Percentiles rank a stretch among this genome's conserved stretches.
Evolutionary conservation across 768 basidiomycete species (phyloP).

Genomic region (Tricholoma hemisulphureum): DNA sequence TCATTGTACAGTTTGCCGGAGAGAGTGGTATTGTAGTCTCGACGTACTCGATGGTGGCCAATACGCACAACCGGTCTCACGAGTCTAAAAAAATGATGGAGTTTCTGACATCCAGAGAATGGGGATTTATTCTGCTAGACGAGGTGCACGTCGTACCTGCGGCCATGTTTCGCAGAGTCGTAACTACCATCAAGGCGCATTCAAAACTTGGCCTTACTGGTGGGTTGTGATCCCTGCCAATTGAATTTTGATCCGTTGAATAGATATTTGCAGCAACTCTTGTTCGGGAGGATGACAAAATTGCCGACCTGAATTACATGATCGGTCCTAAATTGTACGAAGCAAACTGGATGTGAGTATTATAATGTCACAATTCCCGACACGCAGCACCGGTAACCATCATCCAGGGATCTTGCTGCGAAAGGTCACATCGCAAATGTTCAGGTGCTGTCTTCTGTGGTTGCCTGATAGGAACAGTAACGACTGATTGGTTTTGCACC

Average conservation of each 20-base stretch:
- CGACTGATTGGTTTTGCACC: conserved; percentile 7
- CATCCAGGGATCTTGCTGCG: conserved; percentile 81
- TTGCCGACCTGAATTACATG: conserved; percentile 97
- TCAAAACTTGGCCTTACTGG: conserved; percentile 97
- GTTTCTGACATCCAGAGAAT: conserved; percentile 95
- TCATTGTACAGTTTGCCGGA: conserved; percentile 73
- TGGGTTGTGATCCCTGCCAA: conserved; percentile 32
- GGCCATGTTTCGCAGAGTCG: conserved; percentile 96
- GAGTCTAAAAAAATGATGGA: conserved; percentile 99
- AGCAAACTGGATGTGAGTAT: conserved; percentile 92
- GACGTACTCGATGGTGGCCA: conserved; percentile 99
- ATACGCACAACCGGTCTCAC: conserved; percentile 97
- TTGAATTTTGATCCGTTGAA: not conserved
- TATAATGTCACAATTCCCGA: conserved; percentile 10
- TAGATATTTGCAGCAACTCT: conserved; percentile 69
- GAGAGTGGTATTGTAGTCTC: conserved; percentile 98
- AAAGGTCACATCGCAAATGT: conserved; percentile 99
- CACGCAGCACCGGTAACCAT: conserved; percentile 12
- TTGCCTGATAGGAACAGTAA: not conserved
- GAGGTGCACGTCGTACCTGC: conserved; percentile 99
- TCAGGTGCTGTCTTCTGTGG: conserved; percentile 56
- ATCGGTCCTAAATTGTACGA: conserved; percentile 99
- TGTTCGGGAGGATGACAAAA: conserved; percentile 98
- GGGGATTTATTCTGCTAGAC: conserved; percentile 97
- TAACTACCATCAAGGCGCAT: conserved; percentile 98